Evolutionary conservation across 352 stramenopile genomes (phyloP).

Genomic region (Phytophthora ramorum): DNA sequence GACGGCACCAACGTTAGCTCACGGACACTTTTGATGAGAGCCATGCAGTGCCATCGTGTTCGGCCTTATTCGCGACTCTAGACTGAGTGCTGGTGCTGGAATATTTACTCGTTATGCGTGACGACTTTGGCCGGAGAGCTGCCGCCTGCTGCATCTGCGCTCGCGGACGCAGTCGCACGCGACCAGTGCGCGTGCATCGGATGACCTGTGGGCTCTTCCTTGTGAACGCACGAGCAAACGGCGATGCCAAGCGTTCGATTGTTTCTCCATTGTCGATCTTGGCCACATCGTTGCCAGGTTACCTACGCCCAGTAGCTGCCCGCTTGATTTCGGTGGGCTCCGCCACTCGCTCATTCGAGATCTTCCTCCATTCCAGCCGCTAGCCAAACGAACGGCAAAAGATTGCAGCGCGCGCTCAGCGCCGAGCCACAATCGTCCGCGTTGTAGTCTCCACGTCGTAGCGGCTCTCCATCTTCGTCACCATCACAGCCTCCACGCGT

Average conservation of each 20-base stretch:
- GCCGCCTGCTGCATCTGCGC: background rate
- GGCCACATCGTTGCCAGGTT: conserved; percentile 23
- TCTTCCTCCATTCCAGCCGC: conserved; percentile 24
- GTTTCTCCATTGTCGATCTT: conserved; percentile 15
- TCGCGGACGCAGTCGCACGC: conserved; percentile 4
- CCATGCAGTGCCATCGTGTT: no score
- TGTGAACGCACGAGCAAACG: conserved; percentile 23
- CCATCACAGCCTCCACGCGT: conserved; percentile 42
- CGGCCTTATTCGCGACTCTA: conserved; percentile 1
- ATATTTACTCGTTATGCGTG: conserved; percentile 4
- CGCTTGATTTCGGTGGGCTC: conserved; percentile 22
- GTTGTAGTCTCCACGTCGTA: conserved; percentile 39
- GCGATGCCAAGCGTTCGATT: conserved; percentile 18
- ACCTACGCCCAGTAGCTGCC: conserved; percentile 18
- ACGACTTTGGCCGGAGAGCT: background rate
- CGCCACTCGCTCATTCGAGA: conserved; percentile 4
- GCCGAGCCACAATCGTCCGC: conserved; percentile 16
- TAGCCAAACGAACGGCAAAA: conserved; percentile 9
- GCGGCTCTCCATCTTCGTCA: conserved; percentile 34
- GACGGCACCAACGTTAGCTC: background rate
- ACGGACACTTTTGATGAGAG: background rate
- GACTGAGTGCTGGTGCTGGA: background rate
- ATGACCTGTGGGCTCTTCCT: conserved; percentile 21
- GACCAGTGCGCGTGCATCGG: conserved; percentile 3
- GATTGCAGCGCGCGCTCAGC: conserved; percentile 19